Percentiles rank a stretch among this genome's conserved stretches.
Evolutionary conservation across 495 filamentous ascomycete species (phyloP).

Genomic region (Mytilinidion resinicola): DNA sequence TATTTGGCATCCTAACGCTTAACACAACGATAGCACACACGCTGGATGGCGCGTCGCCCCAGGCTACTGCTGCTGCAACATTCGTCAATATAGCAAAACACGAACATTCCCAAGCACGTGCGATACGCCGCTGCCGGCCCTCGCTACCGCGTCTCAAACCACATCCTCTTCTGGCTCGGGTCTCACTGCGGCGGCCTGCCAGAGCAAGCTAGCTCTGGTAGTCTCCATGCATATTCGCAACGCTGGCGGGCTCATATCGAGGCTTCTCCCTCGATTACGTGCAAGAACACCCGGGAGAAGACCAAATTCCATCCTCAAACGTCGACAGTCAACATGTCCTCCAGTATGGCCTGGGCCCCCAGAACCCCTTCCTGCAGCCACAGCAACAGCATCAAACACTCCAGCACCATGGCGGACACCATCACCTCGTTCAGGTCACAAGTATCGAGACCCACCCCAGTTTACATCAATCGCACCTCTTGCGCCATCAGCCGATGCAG

Average conservation of each 20-base stretch:
- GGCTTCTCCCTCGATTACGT: conserved; percentile 60
- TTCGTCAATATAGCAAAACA: conserved; percentile 34
- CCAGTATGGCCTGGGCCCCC: conserved; percentile 20
- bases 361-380: conserved; percentile 27
- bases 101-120: conserved; percentile 31
- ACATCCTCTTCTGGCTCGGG: conserved; percentile 32
- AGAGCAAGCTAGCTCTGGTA: conserved; percentile 64
- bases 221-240: conserved; percentile 63
- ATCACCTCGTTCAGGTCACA: conserved; percentile 13
- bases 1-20: conserved; percentile 23
- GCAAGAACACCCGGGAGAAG: conserved; percentile 48
- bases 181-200: conserved; percentile 51
- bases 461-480: conserved; percentile 33
- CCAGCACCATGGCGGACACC: conserved; percentile 26
- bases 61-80: conserved; percentile 28
- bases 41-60: conserved; percentile 29
- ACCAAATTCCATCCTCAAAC: conserved; percentile 29
- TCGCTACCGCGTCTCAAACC: conserved; percentile 26
- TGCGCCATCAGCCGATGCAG: conserved; percentile 34
- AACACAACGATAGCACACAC: conserved; percentile 25
- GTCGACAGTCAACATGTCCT: conserved; percentile 25
- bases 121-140: conserved; percentile 27
- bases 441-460: conserved; percentile 21
- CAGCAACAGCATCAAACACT: conserved; percentile 23
- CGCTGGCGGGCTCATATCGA: conserved; percentile 60